A percentile compares a stretch with the other conserved stretches of the same genome.
Conservation (phyloP, 2,329 filamentous ascomycete genomes). For the Diaporthe ilicicola region DNA sequence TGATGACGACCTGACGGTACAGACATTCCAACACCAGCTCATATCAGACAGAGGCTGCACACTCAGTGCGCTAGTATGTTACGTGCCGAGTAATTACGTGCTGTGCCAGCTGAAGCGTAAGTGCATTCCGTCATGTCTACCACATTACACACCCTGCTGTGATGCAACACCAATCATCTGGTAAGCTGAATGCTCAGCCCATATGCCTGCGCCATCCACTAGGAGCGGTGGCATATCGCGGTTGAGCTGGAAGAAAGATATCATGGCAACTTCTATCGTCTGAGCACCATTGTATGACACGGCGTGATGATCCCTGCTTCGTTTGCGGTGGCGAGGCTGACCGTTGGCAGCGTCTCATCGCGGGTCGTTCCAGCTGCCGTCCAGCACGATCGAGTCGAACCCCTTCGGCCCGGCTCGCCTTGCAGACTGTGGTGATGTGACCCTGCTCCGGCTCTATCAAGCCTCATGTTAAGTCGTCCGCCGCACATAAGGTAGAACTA, state of each 20-base stretch:
- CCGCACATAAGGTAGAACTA: neutral
- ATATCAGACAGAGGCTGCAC: neutral
- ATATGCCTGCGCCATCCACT: neutral
- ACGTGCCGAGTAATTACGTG: neutral
- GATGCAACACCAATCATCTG: conserved; percentile 32
- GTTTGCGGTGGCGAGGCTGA: conserved; percentile 28
- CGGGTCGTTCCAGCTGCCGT: neutral
- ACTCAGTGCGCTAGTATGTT: no score
- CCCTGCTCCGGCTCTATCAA: neutral
- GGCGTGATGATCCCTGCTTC: neutral
- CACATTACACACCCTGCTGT: neutral
- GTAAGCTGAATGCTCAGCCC: conserved; percentile 35
- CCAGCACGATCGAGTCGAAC: neutral
- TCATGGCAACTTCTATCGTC: conserved; percentile 22
- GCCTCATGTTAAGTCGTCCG: neutral
- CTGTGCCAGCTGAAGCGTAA: conserved; percentile 22
- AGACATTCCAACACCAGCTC: neutral
- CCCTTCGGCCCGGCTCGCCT: neutral
- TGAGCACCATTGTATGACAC: conserved; percentile 10
- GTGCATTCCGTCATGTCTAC: neutral
- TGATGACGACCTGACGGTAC: conserved; percentile 69
- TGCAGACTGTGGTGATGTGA: conserved; percentile 7
- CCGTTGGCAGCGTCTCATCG: neutral
- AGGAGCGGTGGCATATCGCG: conserved; percentile 13
- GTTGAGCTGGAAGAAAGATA: conserved; percentile 33